Evolutionary conservation across 2,329 filamentous ascomycete species (phyloP).

Genomic region (Plenodomus biglobosus): DNA sequence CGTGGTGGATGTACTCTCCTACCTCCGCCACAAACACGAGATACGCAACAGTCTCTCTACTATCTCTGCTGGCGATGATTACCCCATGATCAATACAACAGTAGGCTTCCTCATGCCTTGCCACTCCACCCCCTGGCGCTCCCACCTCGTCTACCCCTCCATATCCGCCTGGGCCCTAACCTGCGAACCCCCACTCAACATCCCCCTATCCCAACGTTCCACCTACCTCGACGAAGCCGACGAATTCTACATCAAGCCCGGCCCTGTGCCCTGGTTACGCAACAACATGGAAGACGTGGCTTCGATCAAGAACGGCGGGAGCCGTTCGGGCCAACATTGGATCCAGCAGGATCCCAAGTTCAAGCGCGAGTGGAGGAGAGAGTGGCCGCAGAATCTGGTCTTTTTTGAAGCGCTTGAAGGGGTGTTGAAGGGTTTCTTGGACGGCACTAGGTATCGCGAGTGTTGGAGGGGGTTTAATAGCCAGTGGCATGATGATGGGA

Average conservation of each 20-base stretch:
- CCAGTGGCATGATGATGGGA: constrained; percentile 64
- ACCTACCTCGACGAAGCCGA: constrained; percentile 87
- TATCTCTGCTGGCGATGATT: not conserved
- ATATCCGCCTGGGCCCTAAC: constrained; percentile 81
- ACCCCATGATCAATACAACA: constrained; percentile 43
- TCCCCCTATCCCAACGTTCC: constrained; percentile 62
- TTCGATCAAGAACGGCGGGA: constrained; percentile 21
- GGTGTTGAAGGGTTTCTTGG: constrained; percentile 49
- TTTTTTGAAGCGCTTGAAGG: constrained; percentile 62
- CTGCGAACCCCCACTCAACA: constrained; percentile 82
- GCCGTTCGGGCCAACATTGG: constrained; percentile 28
- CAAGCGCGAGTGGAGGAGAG: constrained; percentile 18
- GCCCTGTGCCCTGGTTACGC: constrained; percentile 44
- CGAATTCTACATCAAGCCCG: constrained; percentile 74
- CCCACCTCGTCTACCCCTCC: constrained; percentile 73
- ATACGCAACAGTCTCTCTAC: constrained; percentile 24
- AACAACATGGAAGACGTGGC: constrained; percentile 45
- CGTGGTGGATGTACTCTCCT: constrained; percentile 70
- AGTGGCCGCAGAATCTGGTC: constrained; percentile 52
- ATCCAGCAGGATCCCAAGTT: constrained; percentile 24
- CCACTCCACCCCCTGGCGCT: constrained; percentile 94
- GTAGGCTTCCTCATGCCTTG: constrained; percentile 90
- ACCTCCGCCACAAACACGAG: constrained; percentile 75
- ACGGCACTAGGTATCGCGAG: constrained; percentile 54
- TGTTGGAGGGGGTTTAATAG: constrained; percentile 64